phyloP scores from a whole-genome alignment of 441 rosid genomes.

The Melastoma candidum region DNA sequence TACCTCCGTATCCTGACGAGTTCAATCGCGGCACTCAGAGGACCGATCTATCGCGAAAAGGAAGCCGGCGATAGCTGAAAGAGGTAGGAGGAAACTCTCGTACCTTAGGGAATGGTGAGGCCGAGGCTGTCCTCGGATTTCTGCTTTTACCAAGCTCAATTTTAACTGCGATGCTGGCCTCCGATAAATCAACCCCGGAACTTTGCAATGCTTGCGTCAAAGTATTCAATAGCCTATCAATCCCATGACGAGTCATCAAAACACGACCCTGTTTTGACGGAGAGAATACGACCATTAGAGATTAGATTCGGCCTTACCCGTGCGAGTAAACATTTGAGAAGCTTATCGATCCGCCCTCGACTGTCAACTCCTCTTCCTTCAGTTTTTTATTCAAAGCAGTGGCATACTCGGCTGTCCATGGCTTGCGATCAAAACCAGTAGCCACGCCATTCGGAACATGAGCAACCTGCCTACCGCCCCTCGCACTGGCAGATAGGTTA shows the following conservation, averaged over 20 bases:
- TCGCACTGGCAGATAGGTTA: conserved; percentile 33
- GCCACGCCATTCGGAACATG: conserved; percentile 28
- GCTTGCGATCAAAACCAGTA: conserved; percentile 30
- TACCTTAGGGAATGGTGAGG: conserved; percentile 30
- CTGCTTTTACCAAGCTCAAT: conserved; percentile 69
- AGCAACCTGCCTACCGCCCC: conserved; percentile 25
- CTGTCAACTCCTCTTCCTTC: conserved; percentile 42
- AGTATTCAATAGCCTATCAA: conserved; percentile 54
- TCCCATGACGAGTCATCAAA: not conserved
- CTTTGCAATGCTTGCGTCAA: conserved; percentile 63
- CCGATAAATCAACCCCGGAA: conserved; percentile 75
- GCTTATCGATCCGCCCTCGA: conserved; percentile 71
- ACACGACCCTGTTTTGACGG: no score
- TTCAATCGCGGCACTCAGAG: not conserved
- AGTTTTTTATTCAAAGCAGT: conserved; percentile 26
- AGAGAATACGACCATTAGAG: not conserved
- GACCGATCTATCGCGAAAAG: no score
- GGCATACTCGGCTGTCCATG: conserved; percentile 17
- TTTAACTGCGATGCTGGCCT: conserved; percentile 77
- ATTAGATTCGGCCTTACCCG: conserved; percentile 33
- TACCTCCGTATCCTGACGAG: conserved; percentile 20
- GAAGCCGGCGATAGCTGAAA: no score
- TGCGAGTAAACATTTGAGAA: conserved; percentile 74
- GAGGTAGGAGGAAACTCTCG: no score
- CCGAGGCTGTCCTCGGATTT: conserved; percentile 8